Conservation (phyloP, 192 early-diverging fungal genomes). For the Backusella liffmaniae region DNA sequence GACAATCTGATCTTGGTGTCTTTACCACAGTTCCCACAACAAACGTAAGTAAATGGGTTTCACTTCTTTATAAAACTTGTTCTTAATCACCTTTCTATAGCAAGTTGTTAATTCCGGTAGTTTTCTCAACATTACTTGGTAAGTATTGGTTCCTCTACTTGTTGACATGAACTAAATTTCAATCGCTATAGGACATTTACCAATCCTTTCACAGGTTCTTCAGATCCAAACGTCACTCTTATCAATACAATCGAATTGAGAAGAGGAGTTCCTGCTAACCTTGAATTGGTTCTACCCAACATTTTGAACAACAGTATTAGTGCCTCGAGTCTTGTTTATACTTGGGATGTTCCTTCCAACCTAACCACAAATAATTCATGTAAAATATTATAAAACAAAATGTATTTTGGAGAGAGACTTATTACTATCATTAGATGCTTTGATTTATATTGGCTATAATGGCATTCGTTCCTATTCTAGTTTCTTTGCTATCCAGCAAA, state of each 20-base stretch:
- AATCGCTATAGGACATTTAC: background rate
- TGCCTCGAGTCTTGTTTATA: background rate
- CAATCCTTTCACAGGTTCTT: background rate
- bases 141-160: background rate
- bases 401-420: background rate
- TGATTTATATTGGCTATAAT: background rate
- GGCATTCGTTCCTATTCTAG: background rate
- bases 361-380: conserved; percentile 3
- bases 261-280: background rate
- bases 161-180: too few species aligned
- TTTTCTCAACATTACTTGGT: conserved; percentile 9
- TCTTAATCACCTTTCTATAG: background rate
- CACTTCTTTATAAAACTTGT: background rate
- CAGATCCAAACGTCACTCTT: background rate
- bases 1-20: background rate
- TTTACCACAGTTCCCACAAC: background rate
- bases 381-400: background rate
- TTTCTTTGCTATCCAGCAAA: background rate
- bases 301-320: background rate
- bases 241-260: conserved; percentile 5
- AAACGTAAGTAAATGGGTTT: background rate
- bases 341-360: conserved; percentile 15
- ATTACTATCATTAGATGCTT: conserved; percentile 1
- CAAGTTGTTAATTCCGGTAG: conserved; percentile 1
- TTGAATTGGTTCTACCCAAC: conserved; percentile 10